A percentile compares a stretch with the other conserved stretches of the same genome.
Evolutionary conservation across 176 grass and related monocot genomes (phyloP).

Genomic region (maize (Zea mays)): DNA sequence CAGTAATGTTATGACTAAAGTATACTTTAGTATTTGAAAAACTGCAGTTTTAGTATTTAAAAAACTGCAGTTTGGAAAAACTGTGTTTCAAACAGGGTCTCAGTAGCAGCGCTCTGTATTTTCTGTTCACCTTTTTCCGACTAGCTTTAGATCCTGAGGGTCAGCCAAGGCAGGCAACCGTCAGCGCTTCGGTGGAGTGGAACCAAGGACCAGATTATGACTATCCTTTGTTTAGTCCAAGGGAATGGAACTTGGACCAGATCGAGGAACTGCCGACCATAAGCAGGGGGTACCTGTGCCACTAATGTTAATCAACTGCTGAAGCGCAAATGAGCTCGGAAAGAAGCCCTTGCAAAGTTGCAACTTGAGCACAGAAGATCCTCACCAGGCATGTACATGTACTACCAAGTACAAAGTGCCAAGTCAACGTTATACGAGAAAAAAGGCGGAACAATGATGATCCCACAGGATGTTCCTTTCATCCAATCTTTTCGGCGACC

Average conservation of each 20-base stretch:
- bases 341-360: not conserved
- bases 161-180: not conserved
- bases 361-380: not conserved
- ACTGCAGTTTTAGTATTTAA: too few relatives aligned
- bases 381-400: not conserved
- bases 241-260: not conserved
- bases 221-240: not conserved
- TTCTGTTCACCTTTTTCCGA: not conserved
- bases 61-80: too few relatives aligned
- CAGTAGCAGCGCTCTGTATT: not conserved
- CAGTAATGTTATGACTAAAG: too few relatives aligned
- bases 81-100: too few relatives aligned
- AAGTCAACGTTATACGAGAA: not conserved
- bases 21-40: too few relatives aligned
- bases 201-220: not conserved
- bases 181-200: conserved; percentile 1
- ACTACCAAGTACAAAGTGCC: not conserved
- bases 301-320: not conserved
- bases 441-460: conserved; percentile 1
- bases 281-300: not conserved
- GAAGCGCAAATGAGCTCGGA: not conserved
- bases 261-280: not conserved
- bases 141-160: not conserved
- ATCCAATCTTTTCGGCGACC: not conserved
- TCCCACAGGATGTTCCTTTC: conserved; percentile 4